Conservation (phyloP, 768 basidiomycete genomes). For the Phaeotremella fagi region DNA sequence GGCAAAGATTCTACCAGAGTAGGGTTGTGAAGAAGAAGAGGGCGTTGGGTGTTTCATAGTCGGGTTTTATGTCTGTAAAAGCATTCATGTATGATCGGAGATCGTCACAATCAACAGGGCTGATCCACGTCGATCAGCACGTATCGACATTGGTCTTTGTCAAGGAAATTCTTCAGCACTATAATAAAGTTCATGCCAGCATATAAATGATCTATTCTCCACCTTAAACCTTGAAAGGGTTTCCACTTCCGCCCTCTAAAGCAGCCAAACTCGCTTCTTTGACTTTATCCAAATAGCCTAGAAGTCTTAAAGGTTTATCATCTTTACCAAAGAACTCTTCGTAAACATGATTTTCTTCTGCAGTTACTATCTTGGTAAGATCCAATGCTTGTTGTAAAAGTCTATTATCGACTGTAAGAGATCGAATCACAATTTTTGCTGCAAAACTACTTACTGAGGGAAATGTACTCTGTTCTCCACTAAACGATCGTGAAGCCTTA, state of each 20-base stretch:
- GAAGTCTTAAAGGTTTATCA: constrained; percentile 59
- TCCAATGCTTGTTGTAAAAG: constrained; percentile 67
- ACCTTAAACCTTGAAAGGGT: constrained; percentile 10
- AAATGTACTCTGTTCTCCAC: constrained; percentile 54
- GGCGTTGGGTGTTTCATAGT: no score
- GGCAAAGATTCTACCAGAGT: no score
- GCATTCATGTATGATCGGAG: no score
- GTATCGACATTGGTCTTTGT: no score
- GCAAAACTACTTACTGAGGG: background rate
- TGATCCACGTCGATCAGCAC: no score
- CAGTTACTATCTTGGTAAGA: constrained; percentile 78
- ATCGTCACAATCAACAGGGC: no score
- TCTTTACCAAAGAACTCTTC: constrained; percentile 65
- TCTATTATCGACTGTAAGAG: constrained; percentile 27
- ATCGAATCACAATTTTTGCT: constrained; percentile 49
- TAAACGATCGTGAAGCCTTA: constrained; percentile 62
- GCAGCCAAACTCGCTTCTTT: constrained; percentile 66
- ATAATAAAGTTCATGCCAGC: no score
- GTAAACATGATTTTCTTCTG: constrained; percentile 78
- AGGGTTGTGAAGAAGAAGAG: background rate
- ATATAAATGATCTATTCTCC: no score
- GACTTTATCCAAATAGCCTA: constrained; percentile 70
- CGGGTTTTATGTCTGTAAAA: no score
- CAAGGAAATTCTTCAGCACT: no score
- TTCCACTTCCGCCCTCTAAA: constrained; percentile 51